Base-by-base conservation (phyloP, 345 rosid genomes). In the Lumnitzera littorea region DNA sequence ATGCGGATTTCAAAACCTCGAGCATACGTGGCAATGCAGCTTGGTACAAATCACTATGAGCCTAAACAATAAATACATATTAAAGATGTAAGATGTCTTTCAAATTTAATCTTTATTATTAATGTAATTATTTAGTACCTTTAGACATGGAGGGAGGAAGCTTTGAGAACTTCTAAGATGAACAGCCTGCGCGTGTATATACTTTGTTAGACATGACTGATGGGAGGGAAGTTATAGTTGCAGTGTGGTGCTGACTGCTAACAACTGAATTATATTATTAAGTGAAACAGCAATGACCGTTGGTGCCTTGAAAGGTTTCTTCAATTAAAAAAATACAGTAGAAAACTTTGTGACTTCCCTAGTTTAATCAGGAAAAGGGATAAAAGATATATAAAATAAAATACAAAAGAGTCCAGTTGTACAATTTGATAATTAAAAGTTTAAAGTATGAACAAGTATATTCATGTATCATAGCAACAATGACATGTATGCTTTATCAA, bases 141-240 rank as follows among this genome's bases (percentile, higher is more conserved):
- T 77, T 60, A 66, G 57, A 63, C 66, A 72, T 46, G 83, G 84
- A 49, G 76, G 66, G 67, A 67, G 70, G 78, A 78, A 70, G 67
- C 77, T 75, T 62, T 70, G 74, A 36, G 96, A 77, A 75, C 98
- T 86, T 78, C 76, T 76, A 24, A 88, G 81, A 72, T 88, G 80
- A 51, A 88, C 91, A 41, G 90, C 95, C 96, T 88, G 91, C 78
- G 69, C 60, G 75, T 20, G 41, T 50, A 58, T 24, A 48, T 51
- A 48, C 58, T 27, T 46, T 13, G 23, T 48, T 13, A 54, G 57
- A 41, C 15, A 48, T 64, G 51, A 29, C 47, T 51, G 46, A 36
- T 36, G 10, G 43, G 43, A 36, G 43, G 43, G 67, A 59, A 46
- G 60, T 54, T 66, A 47, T 60, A 62, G 49, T 62, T 58, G 31